phyloP scores from a whole-genome alignment of 2,329 filamentous ascomycete genomes.

The Alternaria incomplexa region DNA sequence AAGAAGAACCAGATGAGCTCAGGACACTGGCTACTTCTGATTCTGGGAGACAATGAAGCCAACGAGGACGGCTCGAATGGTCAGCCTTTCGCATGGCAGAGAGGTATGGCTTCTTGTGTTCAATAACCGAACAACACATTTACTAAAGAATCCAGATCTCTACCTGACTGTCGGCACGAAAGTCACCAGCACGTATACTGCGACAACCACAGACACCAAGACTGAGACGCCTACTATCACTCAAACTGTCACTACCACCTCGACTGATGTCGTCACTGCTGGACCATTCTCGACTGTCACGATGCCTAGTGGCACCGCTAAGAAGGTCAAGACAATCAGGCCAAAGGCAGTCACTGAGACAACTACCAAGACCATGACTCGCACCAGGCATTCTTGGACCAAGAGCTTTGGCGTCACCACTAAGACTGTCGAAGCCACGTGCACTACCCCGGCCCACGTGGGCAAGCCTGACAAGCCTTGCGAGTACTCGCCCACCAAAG shows the following conservation, averaged over 20 bases:
- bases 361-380: slow-evolving; percentile 34
- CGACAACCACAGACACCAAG: slow-evolving; percentile 43
- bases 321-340: slow-evolving; percentile 39
- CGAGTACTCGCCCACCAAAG: slow-evolving; percentile 43
- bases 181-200: slow-evolving; percentile 39
- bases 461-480: slow-evolving; percentile 43
- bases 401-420: slow-evolving; percentile 37
- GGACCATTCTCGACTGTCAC: slow-evolving; percentile 40
- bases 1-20: slow-evolving; percentile 52
- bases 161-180: slow-evolving; percentile 42
- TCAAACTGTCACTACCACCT: slow-evolving; percentile 30
- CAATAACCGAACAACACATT: slow-evolving; percentile 5
- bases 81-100: slow-evolving; percentile 54
- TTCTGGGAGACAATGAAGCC: slow-evolving; percentile 54
- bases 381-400: slow-evolving; percentile 34
- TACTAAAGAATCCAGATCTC: slow-evolving; percentile 31
- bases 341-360: slow-evolving; percentile 35
- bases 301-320: slow-evolving; percentile 40
- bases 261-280: slow-evolving; percentile 30
- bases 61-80: slow-evolving; percentile 19
- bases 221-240: slow-evolving; percentile 37
- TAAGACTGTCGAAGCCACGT: slow-evolving; percentile 47
- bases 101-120: slow-evolving; percentile 42
- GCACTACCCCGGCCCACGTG: slow-evolving; percentile 42
- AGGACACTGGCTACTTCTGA: slow-evolving; percentile 53